Percentiles rank a stretch among this genome's conserved stretches.
phyloP scores from a whole-genome alignment of 257 asterid species.

The Solanum chiquidenum region DNA sequence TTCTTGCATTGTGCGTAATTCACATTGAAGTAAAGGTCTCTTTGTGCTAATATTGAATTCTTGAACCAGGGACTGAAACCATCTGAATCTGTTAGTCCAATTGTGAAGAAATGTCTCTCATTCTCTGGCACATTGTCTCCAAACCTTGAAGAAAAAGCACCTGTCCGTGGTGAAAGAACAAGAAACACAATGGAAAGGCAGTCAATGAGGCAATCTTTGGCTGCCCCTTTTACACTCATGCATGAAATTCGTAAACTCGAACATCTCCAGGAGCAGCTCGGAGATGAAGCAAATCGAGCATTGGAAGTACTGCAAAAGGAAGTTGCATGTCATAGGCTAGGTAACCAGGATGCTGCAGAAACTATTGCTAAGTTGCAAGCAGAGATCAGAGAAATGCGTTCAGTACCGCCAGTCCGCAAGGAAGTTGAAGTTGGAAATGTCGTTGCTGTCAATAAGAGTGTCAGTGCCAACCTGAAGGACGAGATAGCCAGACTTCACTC shows the following conservation, averaged over 20 bases:
- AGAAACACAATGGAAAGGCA: constrained; percentile 57
- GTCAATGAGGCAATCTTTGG: constrained; percentile 77
- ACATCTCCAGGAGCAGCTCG: constrained; percentile 97
- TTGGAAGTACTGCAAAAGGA: constrained; percentile 91
- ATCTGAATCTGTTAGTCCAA: constrained; percentile 39
- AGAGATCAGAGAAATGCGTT: constrained; percentile 76
- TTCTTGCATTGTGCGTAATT: not conserved
- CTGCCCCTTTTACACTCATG: constrained; percentile 88
- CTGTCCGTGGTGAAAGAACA: constrained; percentile 21
- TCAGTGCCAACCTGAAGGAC: constrained; percentile 85
- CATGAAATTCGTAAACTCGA: constrained; percentile 89
- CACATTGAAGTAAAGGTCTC: not conserved
- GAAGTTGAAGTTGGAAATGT: constrained; percentile 46
- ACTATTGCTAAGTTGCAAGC: constrained; percentile 90
- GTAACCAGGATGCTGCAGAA: constrained; percentile 97
- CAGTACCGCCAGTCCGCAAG: constrained; percentile 34
- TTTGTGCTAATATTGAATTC: not conserved
- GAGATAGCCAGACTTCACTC: constrained; percentile 93
- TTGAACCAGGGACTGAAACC: constrained; percentile 32
- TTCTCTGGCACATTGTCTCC: constrained; percentile 61
- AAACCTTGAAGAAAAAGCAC: constrained; percentile 48
- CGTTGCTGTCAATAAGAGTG: constrained; percentile 67
- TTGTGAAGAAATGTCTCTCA: constrained; percentile 77
- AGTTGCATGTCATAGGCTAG: constrained; percentile 83
- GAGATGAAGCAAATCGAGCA: constrained; percentile 88